A percentile compares a stretch with the other conserved stretches of the same genome.
Evolutionary conservation across 768 basidiomycete genomes (phyloP).

Genomic region (Panellus pusillus): DNA sequence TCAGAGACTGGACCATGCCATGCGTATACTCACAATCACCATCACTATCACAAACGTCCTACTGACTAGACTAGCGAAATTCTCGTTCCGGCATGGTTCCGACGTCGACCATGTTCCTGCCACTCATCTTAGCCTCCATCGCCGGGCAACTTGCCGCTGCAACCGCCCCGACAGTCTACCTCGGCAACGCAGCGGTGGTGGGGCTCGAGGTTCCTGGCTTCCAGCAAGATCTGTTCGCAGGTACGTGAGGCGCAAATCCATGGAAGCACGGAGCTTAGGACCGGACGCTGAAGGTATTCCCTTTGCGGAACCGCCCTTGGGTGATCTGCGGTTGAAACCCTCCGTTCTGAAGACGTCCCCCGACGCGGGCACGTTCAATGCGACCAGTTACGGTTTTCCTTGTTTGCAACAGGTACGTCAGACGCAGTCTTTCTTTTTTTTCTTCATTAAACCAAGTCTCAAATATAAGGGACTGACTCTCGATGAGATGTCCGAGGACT

Average conservation of each 20-base stretch:
- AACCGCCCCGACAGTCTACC: slow-evolving; percentile 5
- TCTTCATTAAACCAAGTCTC: not conserved
- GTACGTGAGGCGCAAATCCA: slow-evolving; percentile 4
- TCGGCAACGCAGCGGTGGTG: slow-evolving; percentile 23
- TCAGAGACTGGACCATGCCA: no score
- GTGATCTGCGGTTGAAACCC: slow-evolving; percentile 27
- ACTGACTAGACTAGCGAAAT: no score
- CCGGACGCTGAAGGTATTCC: slow-evolving; percentile 28
- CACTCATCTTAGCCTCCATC: not conserved
- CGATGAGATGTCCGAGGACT: slow-evolving; percentile 53
- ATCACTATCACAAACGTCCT: no score
- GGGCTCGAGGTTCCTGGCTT: slow-evolving; percentile 19
- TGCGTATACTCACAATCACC: no score
- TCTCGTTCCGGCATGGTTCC: no score
- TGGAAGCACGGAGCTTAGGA: not conserved
- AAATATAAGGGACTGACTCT: slow-evolving; percentile 33
- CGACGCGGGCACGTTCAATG: slow-evolving; percentile 25
- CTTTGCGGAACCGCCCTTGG: slow-evolving; percentile 32
- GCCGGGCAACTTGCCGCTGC: not conserved
- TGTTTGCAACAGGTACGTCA: slow-evolving; percentile 25
- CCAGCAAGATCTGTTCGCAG: slow-evolving; percentile 29
- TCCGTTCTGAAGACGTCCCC: slow-evolving; percentile 23
- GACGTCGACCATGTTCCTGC: no score
- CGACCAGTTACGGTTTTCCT: slow-evolving; percentile 24
- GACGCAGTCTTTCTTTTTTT: not conserved